Percentiles rank a stretch among this genome's conserved stretches.
Evolutionary conservation across 1,284 basidiomycete genomes (phyloP).

Genomic region (Fistulinella staudtii): DNA sequence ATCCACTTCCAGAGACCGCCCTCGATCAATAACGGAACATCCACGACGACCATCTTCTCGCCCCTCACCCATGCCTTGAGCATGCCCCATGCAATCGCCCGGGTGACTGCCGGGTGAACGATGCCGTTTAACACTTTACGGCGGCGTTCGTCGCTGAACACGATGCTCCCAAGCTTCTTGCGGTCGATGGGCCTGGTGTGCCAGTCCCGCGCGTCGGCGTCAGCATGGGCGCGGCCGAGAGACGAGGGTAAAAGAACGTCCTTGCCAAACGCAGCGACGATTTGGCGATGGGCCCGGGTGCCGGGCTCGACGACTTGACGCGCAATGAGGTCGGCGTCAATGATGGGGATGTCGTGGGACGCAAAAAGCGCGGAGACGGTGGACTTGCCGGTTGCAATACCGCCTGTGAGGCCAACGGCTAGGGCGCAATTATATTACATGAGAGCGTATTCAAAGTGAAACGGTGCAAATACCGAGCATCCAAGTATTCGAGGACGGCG

Average conservation of each 20-base stretch:
- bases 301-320: constrained; percentile 87
- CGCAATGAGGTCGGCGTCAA: constrained; percentile 92
- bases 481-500: no score
- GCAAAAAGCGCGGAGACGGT: constrained; percentile 80
- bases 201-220: no score
- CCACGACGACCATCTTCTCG: constrained; percentile 69
- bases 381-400: constrained; percentile 96
- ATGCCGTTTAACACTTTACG: constrained; percentile 79
- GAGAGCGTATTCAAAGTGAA: no score
- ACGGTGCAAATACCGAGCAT: constrained; percentile 23
- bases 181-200: constrained; percentile 78
- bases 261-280: constrained; percentile 71
- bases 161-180: constrained; percentile 77
- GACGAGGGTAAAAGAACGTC: constrained; percentile 51
- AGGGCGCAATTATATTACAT: no score
- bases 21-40: constrained; percentile 94
- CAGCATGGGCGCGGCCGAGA: no score
- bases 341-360: constrained; percentile 66
- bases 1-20: constrained; percentile 85
- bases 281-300: constrained; percentile 65
- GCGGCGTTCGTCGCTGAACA: constrained; percentile 78
- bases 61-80: constrained; percentile 76
- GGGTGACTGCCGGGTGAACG: constrained; percentile 85
- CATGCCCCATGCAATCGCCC: constrained; percentile 70
- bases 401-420: constrained; percentile 96